A percentile compares a stretch with the other conserved stretches of the same genome.
These are phyloP conservation scores for Daldinia sp. DNA, from an alignment of 2,329 filamentous ascomycete genomes.

Conservation along the genomic window DNA sequence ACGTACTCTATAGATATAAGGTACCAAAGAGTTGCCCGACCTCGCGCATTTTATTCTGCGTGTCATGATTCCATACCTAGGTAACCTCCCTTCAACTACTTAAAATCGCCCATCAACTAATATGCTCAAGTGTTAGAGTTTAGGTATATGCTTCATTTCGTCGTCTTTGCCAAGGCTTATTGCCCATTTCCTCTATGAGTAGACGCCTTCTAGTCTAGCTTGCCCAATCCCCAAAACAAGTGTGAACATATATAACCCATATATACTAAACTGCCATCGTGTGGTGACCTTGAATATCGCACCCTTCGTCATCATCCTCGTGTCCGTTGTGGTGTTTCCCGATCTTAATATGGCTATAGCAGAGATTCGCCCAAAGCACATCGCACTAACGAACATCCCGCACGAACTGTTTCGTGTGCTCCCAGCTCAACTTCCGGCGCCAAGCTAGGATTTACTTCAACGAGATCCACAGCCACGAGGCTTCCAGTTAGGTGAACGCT, in stretches of 20 bases:
- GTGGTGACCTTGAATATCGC: neutral
- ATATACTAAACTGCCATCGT: neutral
- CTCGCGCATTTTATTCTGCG: slow-evolving; percentile 2
- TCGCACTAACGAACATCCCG: slow-evolving; percentile 88
- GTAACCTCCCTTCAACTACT: neutral
- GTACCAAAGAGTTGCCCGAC: neutral
- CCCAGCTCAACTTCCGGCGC: slow-evolving; percentile 67
- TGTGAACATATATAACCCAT: neutral
- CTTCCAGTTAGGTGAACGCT: slow-evolving; percentile 81
- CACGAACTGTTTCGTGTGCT: slow-evolving; percentile 85
- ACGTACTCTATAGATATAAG: neutral
- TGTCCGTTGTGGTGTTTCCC: neutral
- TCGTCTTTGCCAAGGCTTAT: neutral
- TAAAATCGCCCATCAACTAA: neutral
- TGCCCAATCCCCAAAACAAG: neutral
- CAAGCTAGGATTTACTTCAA: slow-evolving; percentile 81
- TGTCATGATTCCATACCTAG: slow-evolving; percentile 5
- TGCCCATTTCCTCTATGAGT: slow-evolving; percentile 7
- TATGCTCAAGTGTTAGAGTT: neutral
- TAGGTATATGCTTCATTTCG: neutral
- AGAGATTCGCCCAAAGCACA: slow-evolving; percentile 93
- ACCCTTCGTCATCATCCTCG: neutral
- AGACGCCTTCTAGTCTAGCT: slow-evolving; percentile 8
- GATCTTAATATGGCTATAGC: slow-evolving; percentile 59
- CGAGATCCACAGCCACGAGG: slow-evolving; percentile 80